Evolutionary conservation across 352 stramenopile genomes (phyloP).

Genomic region (Phytophthora kernoviae): DNA sequence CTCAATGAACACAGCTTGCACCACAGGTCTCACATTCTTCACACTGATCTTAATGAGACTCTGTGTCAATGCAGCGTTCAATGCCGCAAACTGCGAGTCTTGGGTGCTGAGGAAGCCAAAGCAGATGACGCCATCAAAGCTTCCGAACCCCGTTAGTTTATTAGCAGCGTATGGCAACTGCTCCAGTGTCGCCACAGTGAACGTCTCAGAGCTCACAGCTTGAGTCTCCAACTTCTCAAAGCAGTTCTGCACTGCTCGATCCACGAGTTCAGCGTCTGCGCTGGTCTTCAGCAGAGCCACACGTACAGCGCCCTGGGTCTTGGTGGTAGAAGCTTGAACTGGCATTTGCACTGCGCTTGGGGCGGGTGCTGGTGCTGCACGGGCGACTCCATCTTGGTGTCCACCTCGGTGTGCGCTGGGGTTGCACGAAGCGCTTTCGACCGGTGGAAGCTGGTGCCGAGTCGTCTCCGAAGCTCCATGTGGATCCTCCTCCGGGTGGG

Average conservation of each 20-base stretch:
- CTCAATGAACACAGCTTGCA: conserved; percentile 82
- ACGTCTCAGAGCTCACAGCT: conserved; percentile 54
- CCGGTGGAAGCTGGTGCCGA: conserved; percentile 12
- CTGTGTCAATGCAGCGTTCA: conserved; percentile 63
- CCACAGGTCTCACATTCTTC: conserved; percentile 76
- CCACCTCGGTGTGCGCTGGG: conserved; percentile 8
- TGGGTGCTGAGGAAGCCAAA: conserved; percentile 77
- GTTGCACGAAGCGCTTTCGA: conserved; percentile 28
- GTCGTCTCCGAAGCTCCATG: conserved; percentile 71
- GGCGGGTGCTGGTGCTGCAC: conserved; percentile 31
- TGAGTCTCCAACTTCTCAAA: conserved; percentile 32
- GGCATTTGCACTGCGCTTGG: conserved; percentile 11
- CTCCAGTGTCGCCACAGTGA: conserved; percentile 71
- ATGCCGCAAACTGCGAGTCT: conserved; percentile 66
- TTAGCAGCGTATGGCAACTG: conserved; percentile 85
- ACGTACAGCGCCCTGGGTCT: conserved; percentile 35
- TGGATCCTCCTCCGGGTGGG: conserved; percentile 76
- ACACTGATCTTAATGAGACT: conserved; percentile 87
- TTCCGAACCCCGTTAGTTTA: conserved; percentile 70
- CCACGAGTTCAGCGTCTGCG: conserved; percentile 69
- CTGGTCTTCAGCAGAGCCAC: conserved; percentile 84
- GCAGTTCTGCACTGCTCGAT: conserved; percentile 70
- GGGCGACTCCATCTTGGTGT: conserved; percentile 32
- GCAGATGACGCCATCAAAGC: conserved; percentile 78
- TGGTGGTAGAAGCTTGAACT: conserved; percentile 28